Evolutionary conservation across 331 rosid species (phyloP), one percentile per base, ranked within the genome.

Genomic region (Malus hybrid): DNA sequence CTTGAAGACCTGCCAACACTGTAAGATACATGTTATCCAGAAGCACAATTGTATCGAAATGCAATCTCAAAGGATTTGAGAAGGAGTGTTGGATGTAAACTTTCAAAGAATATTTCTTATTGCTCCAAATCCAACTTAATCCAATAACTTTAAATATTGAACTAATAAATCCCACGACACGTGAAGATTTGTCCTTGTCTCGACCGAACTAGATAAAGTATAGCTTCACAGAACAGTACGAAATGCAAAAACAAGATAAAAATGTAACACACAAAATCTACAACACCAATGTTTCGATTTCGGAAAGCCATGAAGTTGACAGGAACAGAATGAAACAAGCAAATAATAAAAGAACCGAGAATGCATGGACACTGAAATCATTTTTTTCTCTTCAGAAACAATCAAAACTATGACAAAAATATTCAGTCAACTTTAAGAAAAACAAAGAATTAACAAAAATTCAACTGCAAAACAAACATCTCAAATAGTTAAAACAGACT

Each of bases 1-100:
- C 79, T 78, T 77, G 75, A 76, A 79, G 75, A 73, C 82, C 90
- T 81, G 87, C 81, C 88, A 84, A 73, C 84, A 84, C 33, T 15
- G 73, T 73, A 79, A 50, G 74, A n/a, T 39, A 73, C 66, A 42
- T 82, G 79, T 83, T 30, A 87, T 80, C 67, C 72, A 61, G 57
- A 62, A 77, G 63, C 70, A 71, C 16, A 60, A 79, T 36, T 66
- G 66, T 5, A 39, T 29, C 30, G 28, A 20, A 78, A 12, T 52
- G 48, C 14, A 67, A 8, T 30, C 71, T 39, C 48, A 69, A 77
- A 50, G 22, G 69, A 74, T 73, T 70, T 65, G 75, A 81, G 12
- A 39, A 39, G 46, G 12, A 39, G 0, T 39, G 74, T 55, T 66
- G 22, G 50, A 78, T 53, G 63, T 68, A 30, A 34, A 42, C 18